Evolutionary conservation across 2,329 filamentous ascomycete species (phyloP).

Genomic region (Pseudogymnoascus sp.): DNA sequence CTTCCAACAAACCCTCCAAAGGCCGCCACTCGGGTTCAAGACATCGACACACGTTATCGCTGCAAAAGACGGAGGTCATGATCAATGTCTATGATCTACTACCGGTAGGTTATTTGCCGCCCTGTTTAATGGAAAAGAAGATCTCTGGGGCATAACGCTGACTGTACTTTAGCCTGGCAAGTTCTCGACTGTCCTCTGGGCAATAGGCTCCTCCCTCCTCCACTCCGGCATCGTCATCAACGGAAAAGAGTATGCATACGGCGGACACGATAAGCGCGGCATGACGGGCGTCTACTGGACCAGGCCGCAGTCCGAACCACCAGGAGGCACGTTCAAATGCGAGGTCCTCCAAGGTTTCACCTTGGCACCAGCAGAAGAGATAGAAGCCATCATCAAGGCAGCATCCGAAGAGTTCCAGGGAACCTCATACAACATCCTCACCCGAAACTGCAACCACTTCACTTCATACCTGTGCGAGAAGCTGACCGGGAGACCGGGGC

Average conservation of each 20-base stretch:
- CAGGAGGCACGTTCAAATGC: conserved; percentile 68
- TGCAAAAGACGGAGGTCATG: conserved; percentile 64
- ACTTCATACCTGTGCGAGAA: conserved; percentile 67
- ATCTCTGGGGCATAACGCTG: neutral
- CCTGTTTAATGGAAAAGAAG: neutral
- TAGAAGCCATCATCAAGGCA: conserved; percentile 60
- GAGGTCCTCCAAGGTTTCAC: conserved; percentile 76
- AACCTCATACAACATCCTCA: conserved; percentile 71
- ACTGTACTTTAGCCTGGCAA: conserved; percentile 52
- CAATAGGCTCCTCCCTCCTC: conserved; percentile 66
- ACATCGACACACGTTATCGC: conserved; percentile 59
- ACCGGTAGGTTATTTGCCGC: conserved; percentile 42
- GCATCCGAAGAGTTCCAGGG: conserved; percentile 68
- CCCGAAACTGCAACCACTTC: conserved; percentile 85
- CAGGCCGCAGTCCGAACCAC: conserved; percentile 61
- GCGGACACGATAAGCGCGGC: conserved; percentile 64
- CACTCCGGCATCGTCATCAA: conserved; percentile 80
- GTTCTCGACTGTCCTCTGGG: conserved; percentile 70
- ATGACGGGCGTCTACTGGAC: conserved; percentile 81
- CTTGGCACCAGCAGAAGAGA: conserved; percentile 58
- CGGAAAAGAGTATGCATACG: conserved; percentile 75
- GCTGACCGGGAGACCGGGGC: conserved; percentile 63
- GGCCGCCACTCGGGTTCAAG: conserved; percentile 11
- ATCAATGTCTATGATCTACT: conserved; percentile 76
- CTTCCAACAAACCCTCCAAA: conserved; percentile 7